Percentiles rank a stretch among this genome's conserved stretches.
Evolutionary conservation across 805 yeast genomes (phyloP).

Genomic region (Suhomyces tanzawaensis): DNA sequence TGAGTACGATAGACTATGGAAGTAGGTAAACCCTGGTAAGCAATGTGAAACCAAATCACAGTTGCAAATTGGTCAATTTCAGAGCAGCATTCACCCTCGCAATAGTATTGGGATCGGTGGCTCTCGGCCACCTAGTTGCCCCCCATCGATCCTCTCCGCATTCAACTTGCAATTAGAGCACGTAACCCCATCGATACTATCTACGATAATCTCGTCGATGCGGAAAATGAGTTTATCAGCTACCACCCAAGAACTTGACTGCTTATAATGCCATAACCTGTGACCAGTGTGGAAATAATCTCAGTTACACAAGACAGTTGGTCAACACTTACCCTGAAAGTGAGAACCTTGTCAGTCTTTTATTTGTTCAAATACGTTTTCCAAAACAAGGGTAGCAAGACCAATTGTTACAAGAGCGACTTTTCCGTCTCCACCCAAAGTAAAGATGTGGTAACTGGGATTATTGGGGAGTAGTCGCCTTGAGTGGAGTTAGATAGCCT

Average conservation of each 20-base stretch:
- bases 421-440: conserved; percentile 36
- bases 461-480: too few species aligned
- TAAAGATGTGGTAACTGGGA: conserved; percentile 7
- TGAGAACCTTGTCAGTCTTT: conserved; percentile 33
- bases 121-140: too few species aligned
- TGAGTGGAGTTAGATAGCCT: too few species aligned
- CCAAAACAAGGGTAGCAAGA: conserved; percentile 25
- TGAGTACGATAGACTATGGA: too few species aligned
- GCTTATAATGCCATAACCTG: conserved; percentile 34
- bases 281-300: conserved; percentile 34
- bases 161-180: conserved; percentile 21
- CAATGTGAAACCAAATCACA: too few species aligned
- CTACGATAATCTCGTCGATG: conserved; percentile 20
- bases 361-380: conserved; percentile 37
- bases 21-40: too few species aligned
- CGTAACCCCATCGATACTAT: conserved; percentile 24
- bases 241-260: conserved; percentile 26
- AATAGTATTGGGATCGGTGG: too few species aligned
- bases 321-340: conserved; percentile 28
- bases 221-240: conserved; percentile 29
- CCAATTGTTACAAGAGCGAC: conserved; percentile 34
- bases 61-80: too few species aligned
- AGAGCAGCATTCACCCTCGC: too few species aligned
- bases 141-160: too few species aligned
- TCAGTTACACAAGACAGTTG: conserved; percentile 28